Evolutionary conservation across 257 asterid genomes (phyloP), one percentile per base, ranked within the genome.

Genomic region (Ballota nigra): DNA sequence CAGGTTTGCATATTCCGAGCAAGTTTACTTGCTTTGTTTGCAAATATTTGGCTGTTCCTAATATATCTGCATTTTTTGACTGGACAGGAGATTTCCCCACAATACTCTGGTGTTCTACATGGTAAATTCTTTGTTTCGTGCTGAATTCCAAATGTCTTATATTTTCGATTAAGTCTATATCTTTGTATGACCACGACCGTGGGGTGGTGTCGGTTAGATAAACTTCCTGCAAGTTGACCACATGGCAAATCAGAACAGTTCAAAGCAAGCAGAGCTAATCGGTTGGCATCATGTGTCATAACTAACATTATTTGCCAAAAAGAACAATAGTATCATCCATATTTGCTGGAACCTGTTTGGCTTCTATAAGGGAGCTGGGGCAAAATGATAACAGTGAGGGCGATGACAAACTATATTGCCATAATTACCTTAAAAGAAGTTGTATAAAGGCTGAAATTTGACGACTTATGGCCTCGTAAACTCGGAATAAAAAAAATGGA

Each of bases 71-170:
- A 74, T 4, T 70, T 24, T 57, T 70, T 71, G 43, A 64, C 60
- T 79, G 55, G 29, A 70, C 93, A 94, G 99, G 99, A 94, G 78
- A 89, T 94, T 62, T 86, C 99, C 38, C 99, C 99, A 40, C 88
- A 94, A 47, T 91, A 89, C 79, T 85, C 99, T 51, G 99, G 99
- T 31, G 99, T 94, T 49, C 80, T 94, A 53, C 99, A 94, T 28
- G 99, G 99, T 94, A 85, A 67, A 74, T 76, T 57, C 53, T 72
- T 56, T 69, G 20, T 43, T 72, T 65, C 34, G 26, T 38, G 49
- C 52, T 67, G 58, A 58, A 22, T 6, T 41, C 9, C 63, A n/a
- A 60, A 63, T 67, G 15, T 16, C 63, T 52, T 33, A 47, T 34
- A 6, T 18, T n/a, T n/a, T 36, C 69, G 47, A 26, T 49, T 26